Evolutionary conservation across 371 early-diverging fungal genomes (phyloP), one percentile per base, ranked within the genome.

Genomic region (Mucor saturninus): DNA sequence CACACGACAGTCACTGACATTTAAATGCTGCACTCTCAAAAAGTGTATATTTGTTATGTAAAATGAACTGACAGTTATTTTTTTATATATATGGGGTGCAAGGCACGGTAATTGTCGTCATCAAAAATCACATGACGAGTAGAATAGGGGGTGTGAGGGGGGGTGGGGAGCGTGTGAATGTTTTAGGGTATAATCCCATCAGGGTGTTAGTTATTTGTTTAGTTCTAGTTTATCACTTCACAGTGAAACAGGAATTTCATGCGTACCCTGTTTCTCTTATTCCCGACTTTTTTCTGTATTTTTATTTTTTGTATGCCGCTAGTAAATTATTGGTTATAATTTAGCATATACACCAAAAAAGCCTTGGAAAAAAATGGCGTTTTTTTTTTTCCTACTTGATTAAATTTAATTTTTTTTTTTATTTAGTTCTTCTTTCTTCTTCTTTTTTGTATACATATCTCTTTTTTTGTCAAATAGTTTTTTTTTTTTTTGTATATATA

Each of bases 321-420:
- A 26, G 8, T 3, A 21, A 21, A 8, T 21, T 1, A 46, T 46
- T 46, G 46, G 46, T 21, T 46, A 8, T 21, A 21, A 46, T 5
- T 46, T 46, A 46, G 46, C 46, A 46, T 46, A 46, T 46, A 46
- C 46, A n/a, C 43, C 40, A 40, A 40, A 40, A 55, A 56, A 56
- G 56, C 56, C 58, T 35, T 57, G 38, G 46, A 52, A 58, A 50
- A 57, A 40, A 51, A 59, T 29, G 49, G 38, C 46, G 57, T 42
- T 38, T 30, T 30, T 54, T 43, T 38, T 39, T 49, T 57, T 57
- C 21, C n/a, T 32, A 29, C 43, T 30, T 7, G 9, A 31, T 31
- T 43, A 43, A 14, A 35, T 15, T 2, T 2, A 15, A 48, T 6
- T 5, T 48, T 11, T 50, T 31, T 31, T 30, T 51, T 15, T 30